phyloP scores from a whole-genome alignment of 257 asterid species.

The Galeopsis tetrahit region DNA sequence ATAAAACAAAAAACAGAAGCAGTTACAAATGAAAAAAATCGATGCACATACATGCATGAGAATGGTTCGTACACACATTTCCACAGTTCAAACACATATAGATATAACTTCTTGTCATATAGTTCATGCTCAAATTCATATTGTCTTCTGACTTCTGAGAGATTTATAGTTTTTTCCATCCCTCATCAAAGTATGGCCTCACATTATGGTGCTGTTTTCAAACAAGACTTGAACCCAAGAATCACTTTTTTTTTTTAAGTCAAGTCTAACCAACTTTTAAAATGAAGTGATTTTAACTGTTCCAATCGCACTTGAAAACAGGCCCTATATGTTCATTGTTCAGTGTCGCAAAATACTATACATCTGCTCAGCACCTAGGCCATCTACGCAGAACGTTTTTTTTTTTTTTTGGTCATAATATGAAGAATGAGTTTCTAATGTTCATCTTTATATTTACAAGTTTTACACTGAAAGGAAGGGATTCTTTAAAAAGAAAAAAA shows the following conservation, averaged over 20 bases:
- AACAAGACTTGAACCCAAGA: too few species aligned
- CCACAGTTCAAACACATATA: background rate
- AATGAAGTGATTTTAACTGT: too few species aligned
- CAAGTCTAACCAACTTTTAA: too few species aligned
- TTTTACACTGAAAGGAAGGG: background rate
- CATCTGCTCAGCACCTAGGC: slow-evolving; percentile 1
- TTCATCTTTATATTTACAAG: slow-evolving; percentile 12
- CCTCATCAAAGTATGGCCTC: slow-evolving; percentile 4
- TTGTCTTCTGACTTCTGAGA: background rate
- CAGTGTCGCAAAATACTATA: background rate
- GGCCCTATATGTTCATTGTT: background rate
- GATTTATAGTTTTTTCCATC: slow-evolving; percentile 13
- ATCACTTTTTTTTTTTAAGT: too few species aligned
- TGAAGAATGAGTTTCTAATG: background rate
- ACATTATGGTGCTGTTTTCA: too few species aligned
- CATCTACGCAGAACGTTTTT: background rate
- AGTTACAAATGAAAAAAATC: background rate
- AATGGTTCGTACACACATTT: background rate
- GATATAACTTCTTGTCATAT: background rate
- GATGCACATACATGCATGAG: background rate
- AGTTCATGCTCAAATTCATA: slow-evolving; percentile 3
- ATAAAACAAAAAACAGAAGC: background rate
- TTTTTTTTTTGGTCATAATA: background rate
- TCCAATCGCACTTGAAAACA: too few species aligned
- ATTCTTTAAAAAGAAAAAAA: background rate